Percentiles rank a stretch among this genome's conserved stretches.
Conservation (phyloP, 495 filamentous ascomycete genomes). For the Tuber melanosporum region DNA sequence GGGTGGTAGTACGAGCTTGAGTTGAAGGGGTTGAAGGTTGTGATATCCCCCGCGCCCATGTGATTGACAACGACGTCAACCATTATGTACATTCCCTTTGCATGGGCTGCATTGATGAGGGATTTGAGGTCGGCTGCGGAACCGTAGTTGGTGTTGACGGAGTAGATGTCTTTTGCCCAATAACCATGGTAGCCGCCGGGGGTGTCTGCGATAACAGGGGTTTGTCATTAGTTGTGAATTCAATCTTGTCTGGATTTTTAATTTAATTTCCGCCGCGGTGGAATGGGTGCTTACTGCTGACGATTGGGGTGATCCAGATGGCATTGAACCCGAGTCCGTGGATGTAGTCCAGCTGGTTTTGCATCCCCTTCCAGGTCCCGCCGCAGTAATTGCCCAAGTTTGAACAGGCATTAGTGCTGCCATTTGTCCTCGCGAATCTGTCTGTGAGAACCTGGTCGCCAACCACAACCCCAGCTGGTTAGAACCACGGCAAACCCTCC, state of each 20-base stretch:
- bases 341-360: constrained; percentile 64
- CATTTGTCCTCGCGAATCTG: constrained; percentile 63
- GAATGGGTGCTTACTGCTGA: constrained; percentile 46
- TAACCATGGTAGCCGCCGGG: constrained; percentile 61
- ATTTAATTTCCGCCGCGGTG: neutral
- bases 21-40: constrained; percentile 60
- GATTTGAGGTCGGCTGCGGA: constrained; percentile 58
- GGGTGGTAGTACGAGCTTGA: constrained; percentile 59
- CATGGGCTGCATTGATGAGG: constrained; percentile 55
- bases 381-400: constrained; percentile 61
- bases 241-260: neutral
- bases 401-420: constrained; percentile 51
- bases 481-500: constrained; percentile 14
- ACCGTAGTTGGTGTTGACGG: constrained; percentile 61
- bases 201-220: constrained; percentile 23
- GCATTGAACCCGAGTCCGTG: constrained; percentile 75
- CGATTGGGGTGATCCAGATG: constrained; percentile 76
- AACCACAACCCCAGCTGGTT: neutral
- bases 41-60: constrained; percentile 62
- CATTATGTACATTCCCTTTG: constrained; percentile 68
- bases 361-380: constrained; percentile 67
- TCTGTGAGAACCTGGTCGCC: constrained; percentile 54
- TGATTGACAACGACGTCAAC: constrained; percentile 76
- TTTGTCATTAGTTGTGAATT: neutral
- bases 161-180: constrained; percentile 64